phyloP scores from a whole-genome alignment of 139 green algal species.

The Marvania coccoides region DNA sequence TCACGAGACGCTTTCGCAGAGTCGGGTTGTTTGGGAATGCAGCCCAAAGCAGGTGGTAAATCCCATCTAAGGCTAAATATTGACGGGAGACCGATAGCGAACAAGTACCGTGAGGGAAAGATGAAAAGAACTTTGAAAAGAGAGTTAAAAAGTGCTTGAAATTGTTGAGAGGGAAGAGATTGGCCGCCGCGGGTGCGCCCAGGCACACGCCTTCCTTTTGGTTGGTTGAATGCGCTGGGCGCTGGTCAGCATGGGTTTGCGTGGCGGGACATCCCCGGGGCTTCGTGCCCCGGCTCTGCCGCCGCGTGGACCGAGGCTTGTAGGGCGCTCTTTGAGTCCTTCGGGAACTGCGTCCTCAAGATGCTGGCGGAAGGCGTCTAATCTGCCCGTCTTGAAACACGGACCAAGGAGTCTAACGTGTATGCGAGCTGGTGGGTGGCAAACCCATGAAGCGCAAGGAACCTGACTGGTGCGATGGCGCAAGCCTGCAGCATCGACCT shows the following conservation, averaged over 20 bases:
- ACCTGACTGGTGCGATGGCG: conserved; percentile 72
- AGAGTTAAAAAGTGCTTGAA: conserved; percentile 95
- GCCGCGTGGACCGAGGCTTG: conserved; percentile 56
- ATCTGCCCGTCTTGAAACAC: conserved; percentile 92
- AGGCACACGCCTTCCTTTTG: conserved; percentile 60
- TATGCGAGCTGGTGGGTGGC: conserved; percentile 81
- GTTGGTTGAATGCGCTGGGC: conserved; percentile 52
- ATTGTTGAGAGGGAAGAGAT: conserved; percentile 90
- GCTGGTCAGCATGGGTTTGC: conserved; percentile 78
- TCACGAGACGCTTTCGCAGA: conserved; percentile 72
- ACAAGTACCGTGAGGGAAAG: conserved; percentile 96
- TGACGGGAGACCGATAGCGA: conserved; percentile 89
- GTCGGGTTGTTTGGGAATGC: conserved; percentile 90
- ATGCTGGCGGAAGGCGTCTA: conserved; percentile 75
- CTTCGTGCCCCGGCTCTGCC: conserved; percentile 49
- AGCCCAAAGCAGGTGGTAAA: conserved; percentile 88
- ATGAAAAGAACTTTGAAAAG: conserved; percentile 97
- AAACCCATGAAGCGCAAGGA: conserved; percentile 89
- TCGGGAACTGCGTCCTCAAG: conserved; percentile 63
- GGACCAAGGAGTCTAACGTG: conserved; percentile 94
- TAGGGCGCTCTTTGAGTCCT: conserved; percentile 50
- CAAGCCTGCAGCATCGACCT: conserved; percentile 72
- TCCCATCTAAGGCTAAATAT: conserved; percentile 92
- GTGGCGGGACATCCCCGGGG: conserved; percentile 53
- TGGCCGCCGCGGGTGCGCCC: conserved; percentile 59